A percentile compares a stretch with the other conserved stretches of the same genome.
These are phyloP conservation scores for Pichia sp. DNA, from an alignment of 1,139 yeast genomes.

Conservation along the genomic window DNA sequence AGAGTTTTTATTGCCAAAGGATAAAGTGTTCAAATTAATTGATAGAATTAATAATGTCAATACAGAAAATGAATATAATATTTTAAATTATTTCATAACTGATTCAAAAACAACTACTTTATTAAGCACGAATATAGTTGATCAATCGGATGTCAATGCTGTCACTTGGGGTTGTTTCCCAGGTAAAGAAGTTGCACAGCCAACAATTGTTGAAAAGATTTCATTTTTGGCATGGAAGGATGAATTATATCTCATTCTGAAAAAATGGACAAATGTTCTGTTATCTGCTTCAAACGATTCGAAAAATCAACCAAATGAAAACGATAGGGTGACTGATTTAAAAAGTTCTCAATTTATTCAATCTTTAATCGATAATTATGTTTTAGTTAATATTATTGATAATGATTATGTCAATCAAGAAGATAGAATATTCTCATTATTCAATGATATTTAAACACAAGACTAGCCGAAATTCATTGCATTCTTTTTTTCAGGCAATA, in stretches of 20 bases:
- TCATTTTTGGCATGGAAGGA: conserved; percentile 95
- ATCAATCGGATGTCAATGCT: conserved; percentile 72
- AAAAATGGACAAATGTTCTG: conserved; percentile 70
- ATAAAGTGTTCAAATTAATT: conserved; percentile 37
- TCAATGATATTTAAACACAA: conserved; percentile 23
- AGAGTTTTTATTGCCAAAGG: conserved; percentile 71
- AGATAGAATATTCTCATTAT: conserved; percentile 41
- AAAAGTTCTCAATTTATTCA: conserved; percentile 36
- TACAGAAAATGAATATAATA: conserved; percentile 35
- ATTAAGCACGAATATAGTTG: conserved; percentile 58
- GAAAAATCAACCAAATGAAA: conserved; percentile 14
- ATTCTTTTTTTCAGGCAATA: not conserved
- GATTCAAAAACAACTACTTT: conserved; percentile 46
- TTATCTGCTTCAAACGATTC: conserved; percentile 12
- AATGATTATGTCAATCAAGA: conserved; percentile 61
- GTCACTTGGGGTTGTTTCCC: conserved; percentile 99
- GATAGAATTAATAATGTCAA: conserved; percentile 36
- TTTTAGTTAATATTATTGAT: conserved; percentile 83
- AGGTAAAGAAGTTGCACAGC: conserved; percentile 74
- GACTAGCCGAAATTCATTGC: conserved; percentile 8
- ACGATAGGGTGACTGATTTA: conserved; percentile 8
- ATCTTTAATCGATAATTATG: conserved; percentile 51
- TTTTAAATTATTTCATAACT: conserved; percentile 76
- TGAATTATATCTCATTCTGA: conserved; percentile 77
- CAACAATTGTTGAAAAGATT: conserved; percentile 81